Evolutionary conservation across 495 filamentous ascomycete genomes (phyloP).

Genomic region (Penicilliopsis zonata): DNA sequence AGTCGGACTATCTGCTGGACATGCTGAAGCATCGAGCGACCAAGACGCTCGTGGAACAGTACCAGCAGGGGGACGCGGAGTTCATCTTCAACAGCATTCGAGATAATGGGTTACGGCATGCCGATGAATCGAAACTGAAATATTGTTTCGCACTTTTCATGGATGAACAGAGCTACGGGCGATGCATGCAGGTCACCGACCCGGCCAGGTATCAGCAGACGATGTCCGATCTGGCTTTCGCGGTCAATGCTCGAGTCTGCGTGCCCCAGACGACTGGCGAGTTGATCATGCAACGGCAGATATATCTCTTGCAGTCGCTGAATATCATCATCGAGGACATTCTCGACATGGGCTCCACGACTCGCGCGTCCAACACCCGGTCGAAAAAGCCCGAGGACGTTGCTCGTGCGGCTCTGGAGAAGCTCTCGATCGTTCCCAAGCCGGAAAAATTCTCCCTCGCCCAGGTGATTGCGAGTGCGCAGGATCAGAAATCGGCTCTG

Average conservation of each 20-base stretch:
- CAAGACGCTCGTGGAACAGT: constrained; percentile 14
- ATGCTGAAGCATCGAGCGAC: constrained; percentile 19
- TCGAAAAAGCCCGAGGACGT: constrained; percentile 8
- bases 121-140: background rate
- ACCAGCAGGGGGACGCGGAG: constrained; percentile 8
- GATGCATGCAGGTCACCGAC: background rate
- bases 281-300: constrained; percentile 19
- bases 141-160: constrained; percentile 13
- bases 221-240: constrained; percentile 4
- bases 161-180: constrained; percentile 11
- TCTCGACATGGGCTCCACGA: constrained; percentile 15
- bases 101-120: constrained; percentile 6
- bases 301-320: constrained; percentile 4
- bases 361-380: constrained; percentile 4
- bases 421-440: constrained; percentile 4
- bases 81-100: constrained; percentile 12
- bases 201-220: constrained; percentile 3
- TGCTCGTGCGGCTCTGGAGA: constrained; percentile 7
- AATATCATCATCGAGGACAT: constrained; percentile 22
- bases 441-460: constrained; percentile 7
- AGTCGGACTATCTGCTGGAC: constrained; percentile 17
- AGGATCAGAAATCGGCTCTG: constrained; percentile 6
- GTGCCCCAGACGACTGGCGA: constrained; percentile 17
- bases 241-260: constrained; percentile 6
- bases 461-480: constrained; percentile 7